phyloP scores from a whole-genome alignment of 2,329 filamentous ascomycete genomes.

The Diaporthe citrichinensis region DNA sequence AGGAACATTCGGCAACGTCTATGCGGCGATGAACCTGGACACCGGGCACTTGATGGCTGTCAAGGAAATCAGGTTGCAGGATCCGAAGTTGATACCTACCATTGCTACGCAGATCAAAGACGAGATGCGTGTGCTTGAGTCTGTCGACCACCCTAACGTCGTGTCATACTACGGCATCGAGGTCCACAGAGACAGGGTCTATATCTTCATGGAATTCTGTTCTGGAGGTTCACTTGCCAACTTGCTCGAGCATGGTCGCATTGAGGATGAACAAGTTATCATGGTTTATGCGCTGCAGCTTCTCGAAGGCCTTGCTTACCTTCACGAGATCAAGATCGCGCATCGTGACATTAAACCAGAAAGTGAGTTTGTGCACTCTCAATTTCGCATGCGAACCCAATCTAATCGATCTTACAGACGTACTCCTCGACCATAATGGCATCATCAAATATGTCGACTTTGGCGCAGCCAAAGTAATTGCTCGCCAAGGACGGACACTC shows the following conservation, averaged over 20 bases:
- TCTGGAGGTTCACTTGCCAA: constrained; percentile 93
- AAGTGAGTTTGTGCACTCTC: constrained; percentile 71
- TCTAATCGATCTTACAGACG: constrained; percentile 69
- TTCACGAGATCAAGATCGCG: constrained; percentile 92
- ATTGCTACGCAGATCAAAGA: constrained; percentile 95
- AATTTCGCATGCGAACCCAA: neutral
- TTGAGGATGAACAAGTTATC: constrained; percentile 97
- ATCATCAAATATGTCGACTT: constrained; percentile 99
- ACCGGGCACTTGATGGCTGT: constrained; percentile 98
- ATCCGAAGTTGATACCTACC: constrained; percentile 94
- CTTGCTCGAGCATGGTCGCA: constrained; percentile 93
- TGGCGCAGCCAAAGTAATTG: constrained; percentile 96
- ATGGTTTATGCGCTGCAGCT: constrained; percentile 97
- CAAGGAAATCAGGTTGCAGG: constrained; percentile 97
- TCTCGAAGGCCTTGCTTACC: constrained; percentile 91
- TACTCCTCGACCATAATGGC: constrained; percentile 95
- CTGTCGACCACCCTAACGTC: constrained; percentile 96
- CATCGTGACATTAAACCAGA: constrained; percentile 99
- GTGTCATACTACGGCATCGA: constrained; percentile 99
- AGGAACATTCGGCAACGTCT: constrained; percentile 97
- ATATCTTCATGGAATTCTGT: constrained; percentile 99
- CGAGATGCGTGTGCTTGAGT: constrained; percentile 96
- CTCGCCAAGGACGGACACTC: constrained; percentile 90
- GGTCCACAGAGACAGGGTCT: constrained; percentile 98
- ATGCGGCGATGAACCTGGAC: constrained; percentile 97